A percentile compares a stretch with the other conserved stretches of the same genome.
Evolutionary conservation across 192 early-diverging fungal species (phyloP).

Genomic region (Dispira parvispora): DNA sequence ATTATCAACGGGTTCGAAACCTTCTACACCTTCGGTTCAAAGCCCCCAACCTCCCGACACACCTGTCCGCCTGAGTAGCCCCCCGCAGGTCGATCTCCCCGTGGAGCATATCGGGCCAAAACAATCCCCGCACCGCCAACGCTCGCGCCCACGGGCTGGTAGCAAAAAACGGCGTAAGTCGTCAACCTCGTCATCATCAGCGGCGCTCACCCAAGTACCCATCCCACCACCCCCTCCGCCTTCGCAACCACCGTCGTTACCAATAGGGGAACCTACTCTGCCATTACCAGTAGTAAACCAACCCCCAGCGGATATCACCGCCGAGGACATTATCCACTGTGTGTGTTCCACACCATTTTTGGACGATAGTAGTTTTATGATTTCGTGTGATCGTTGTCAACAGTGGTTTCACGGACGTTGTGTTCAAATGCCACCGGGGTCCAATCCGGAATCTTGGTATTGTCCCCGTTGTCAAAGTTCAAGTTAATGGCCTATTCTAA

Average conservation of each 20-base stretch:
- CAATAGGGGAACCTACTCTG: not conserved
- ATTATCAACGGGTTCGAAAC: not conserved
- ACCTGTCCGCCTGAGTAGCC: too few relatives aligned
- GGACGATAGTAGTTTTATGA: slow-evolving; percentile 44
- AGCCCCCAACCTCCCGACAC: too few relatives aligned
- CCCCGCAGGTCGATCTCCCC: too few relatives aligned
- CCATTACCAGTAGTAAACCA: not conserved
- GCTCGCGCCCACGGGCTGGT: too few relatives aligned
- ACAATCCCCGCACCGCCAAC: too few relatives aligned
- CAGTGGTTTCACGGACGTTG: slow-evolving; percentile 49
- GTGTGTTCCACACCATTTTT: slow-evolving; percentile 36
- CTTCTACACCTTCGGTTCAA: too few relatives aligned
- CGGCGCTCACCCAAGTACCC: not conserved
- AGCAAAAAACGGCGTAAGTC: slow-evolving; percentile 3
- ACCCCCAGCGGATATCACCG: not conserved
- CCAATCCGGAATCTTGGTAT: slow-evolving; percentile 27
- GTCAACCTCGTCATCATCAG: not conserved
- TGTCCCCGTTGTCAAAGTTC: slow-evolving; percentile 24
- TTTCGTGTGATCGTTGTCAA: slow-evolving; percentile 39
- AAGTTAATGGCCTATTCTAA: not conserved
- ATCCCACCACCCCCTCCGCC: not conserved
- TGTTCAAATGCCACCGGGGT: slow-evolving; percentile 26
- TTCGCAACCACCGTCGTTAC: not conserved
- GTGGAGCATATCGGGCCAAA: too few relatives aligned
- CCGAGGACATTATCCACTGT: slow-evolving; percentile 30